phyloP scores from a whole-genome alignment of 2,329 filamentous ascomycete genomes.

The Fusarium clavum region DNA sequence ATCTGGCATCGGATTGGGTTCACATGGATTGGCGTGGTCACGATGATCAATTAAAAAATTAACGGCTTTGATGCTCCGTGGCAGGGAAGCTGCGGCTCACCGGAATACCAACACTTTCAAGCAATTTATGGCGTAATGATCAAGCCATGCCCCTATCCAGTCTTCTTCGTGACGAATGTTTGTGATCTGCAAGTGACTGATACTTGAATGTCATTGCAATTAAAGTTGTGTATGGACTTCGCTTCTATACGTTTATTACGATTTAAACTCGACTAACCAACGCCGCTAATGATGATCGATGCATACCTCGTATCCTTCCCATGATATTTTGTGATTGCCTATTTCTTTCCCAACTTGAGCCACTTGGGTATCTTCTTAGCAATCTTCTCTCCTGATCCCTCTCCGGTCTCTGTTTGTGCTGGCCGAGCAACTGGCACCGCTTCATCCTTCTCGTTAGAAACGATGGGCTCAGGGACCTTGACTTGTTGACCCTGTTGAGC shows the following conservation, averaged over 20 bases:
- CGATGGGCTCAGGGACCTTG: slow-evolving; percentile 69
- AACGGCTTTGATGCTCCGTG: slow-evolving; percentile 49
- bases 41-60: slow-evolving; percentile 49
- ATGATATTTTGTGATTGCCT: slow-evolving; percentile 3
- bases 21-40: slow-evolving; percentile 54
- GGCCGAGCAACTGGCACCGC: slow-evolving; percentile 33
- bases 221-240: not conserved
- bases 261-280: slow-evolving; percentile 9
- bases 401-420: slow-evolving; percentile 52
- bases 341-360: slow-evolving; percentile 80
- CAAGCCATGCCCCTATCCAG: slow-evolving; percentile 25
- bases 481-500: slow-evolving; percentile 74
- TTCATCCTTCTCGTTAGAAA: slow-evolving; percentile 55
- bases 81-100: slow-evolving; percentile 49
- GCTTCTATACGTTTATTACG: not conserved
- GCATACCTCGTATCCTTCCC: not conserved
- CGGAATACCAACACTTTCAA: slow-evolving; percentile 52
- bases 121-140: slow-evolving; percentile 45
- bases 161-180: not conserved
- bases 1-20: slow-evolving; percentile 46
- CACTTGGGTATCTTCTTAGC: slow-evolving; percentile 82
- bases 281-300: slow-evolving; percentile 30
- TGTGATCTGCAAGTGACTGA: not conserved
- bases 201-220: not conserved
- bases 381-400: slow-evolving; percentile 63